Evolutionary conservation across 2,329 filamentous ascomycete genomes (phyloP).

Genomic region (Colletotrichum trifolii): DNA sequence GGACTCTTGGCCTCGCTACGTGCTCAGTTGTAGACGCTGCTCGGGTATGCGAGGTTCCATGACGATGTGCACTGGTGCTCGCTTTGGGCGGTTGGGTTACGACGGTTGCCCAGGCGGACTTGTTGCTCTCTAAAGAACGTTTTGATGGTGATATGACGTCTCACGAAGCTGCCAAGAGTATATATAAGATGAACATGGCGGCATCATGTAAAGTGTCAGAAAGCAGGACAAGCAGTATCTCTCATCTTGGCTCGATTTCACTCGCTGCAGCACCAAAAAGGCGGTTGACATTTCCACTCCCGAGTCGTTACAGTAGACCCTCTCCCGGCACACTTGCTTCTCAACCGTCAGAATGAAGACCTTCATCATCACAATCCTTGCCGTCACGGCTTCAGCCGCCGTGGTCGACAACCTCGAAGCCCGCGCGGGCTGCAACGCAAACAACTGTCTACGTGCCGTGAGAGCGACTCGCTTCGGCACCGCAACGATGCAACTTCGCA

Average conservation of each 20-base stretch:
- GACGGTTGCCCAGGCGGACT: no score
- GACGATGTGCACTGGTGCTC: no score
- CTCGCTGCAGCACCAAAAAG: not conserved
- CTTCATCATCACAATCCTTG: conserved; percentile 48
- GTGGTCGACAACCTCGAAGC: conserved; percentile 42
- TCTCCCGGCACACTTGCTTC: no score
- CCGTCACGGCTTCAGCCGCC: conserved; percentile 48
- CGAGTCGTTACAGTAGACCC: not conserved
- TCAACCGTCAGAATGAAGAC: conserved; percentile 51
- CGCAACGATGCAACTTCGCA: conserved; percentile 44
- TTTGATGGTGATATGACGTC: no score
- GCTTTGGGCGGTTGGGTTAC: no score
- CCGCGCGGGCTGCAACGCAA: conserved; percentile 46
- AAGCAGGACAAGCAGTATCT: not conserved
- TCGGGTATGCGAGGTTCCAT: no score
- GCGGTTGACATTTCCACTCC: not conserved
- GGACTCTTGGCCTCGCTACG: no score
- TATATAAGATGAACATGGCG: no score
- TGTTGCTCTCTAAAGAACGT: no score
- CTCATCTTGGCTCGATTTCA: not conserved
- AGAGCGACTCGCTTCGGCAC: conserved; percentile 53
- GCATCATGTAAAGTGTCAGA: no score
- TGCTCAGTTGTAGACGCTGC: no score
- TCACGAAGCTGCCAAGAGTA: no score
- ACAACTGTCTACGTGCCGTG: conserved; percentile 59